Base-by-base conservation (phyloP, 495 filamentous ascomycete genomes). In the Daldinia decipiens region DNA sequence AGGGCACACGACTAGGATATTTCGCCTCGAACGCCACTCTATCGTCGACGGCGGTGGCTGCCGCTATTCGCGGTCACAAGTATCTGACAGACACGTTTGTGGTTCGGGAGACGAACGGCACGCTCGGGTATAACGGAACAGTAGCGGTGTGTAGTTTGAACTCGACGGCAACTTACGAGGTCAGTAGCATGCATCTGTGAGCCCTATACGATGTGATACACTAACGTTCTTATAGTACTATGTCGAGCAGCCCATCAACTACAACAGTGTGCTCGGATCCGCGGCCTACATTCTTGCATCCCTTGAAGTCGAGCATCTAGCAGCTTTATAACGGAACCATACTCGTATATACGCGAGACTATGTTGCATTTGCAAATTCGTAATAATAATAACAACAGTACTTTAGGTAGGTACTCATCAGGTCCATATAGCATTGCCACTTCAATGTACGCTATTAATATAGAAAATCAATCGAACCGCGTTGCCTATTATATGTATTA, bases 1-100 rank as follows among this genome's bases (percentile, higher is more conserved):
- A 88, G 77, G 86, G 84, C 0, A 76, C 80, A 21, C 73, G 87
- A 36, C 77, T 83, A 32, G 87, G 85, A 6, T 82, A 81, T 68
- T 61, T 84, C 1, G 50, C 39, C 3, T 54, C 56, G 11, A 70
- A 74, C 5, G 60, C 66, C 4, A 71, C 73, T 13, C 50, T 55
- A 0, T 12, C 39, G 9, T 77, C 52, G 5, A 12, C 21, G 26
- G 80, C 79, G 27, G 78, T 31, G 50, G 68, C 40, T 65, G 75
- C 71, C 24, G 75, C 69, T 3, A 59, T 74, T 5, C 78, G 79
- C 45, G 82, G 79, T 7, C 81, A 85, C 62, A 66, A 64, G 38
- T 75, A 81, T 57, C 59, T 87, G 17, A 74, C 81, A 4, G 55
- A 80, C 5, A 62, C 76, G 7, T 86, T 85, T 62, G 79, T 84